Base-by-base conservation (phyloP, 257 asterid genomes). In the Solanum verrucosum region DNA sequence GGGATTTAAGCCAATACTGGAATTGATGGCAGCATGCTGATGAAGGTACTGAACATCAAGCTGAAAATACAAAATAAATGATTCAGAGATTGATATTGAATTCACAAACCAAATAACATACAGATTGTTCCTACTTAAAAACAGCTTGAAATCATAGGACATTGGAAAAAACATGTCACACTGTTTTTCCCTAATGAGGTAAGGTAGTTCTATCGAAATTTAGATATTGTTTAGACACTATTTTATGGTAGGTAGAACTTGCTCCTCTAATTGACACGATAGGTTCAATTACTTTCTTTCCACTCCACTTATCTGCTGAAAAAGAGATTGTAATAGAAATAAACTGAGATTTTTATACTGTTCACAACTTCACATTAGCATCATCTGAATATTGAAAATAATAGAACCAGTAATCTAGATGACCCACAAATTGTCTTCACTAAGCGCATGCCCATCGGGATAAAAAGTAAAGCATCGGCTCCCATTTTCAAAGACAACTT, bases 1-100 rank as follows among this genome's bases (percentile, higher is more conserved):
- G 12, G 98, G 96, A 91, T 95, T 89, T 91, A 95, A 89, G 60
- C 97, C 98, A 88, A 96, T 93, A 89, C 98, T 94, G 88, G 98
- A 93, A 90, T 92, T 92, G 85, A 96, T 90, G 92, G 95, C 96
- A 15, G 93, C 99, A 86, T 90, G 97, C 46, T 83, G 91, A 88
- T 93, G 97, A 92, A 89, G 89, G 90, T 96, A 93, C 88, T 91
- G 94, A 92, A 95, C 94, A 89, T 96, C 98, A 56, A 96, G 95
- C 99, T 96, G 95, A 86, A 92, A 88, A 81, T 40, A 74, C 59
- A 90, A 49, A 88, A 83, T 49, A 83, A 68, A 15, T 37, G 31
- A 60, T 27, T 44, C 25, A 44, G 35, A 79, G 25, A 79, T 44
- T 44, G 16, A 79, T 16, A 79, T 74, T 44, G 67, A 44, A 16